Evolutionary conservation across 2,329 filamentous ascomycete genomes (phyloP).

Genomic region (Zopfia rhizophila): DNA sequence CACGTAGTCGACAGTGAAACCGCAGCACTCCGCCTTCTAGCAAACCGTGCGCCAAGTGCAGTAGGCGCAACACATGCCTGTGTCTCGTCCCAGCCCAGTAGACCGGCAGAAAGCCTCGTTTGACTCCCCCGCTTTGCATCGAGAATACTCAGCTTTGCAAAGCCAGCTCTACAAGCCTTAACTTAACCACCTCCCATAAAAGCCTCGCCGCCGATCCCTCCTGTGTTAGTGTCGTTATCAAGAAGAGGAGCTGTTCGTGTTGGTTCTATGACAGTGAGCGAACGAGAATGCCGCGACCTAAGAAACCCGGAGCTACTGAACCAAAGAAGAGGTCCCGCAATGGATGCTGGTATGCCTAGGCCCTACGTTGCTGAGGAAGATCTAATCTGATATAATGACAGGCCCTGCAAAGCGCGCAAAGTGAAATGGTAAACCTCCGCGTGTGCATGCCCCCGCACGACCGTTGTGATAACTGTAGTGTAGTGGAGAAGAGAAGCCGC

Average conservation of each 20-base stretch:
- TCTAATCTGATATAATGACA: slow-evolving; percentile 47
- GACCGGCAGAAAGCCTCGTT: slow-evolving; percentile 14
- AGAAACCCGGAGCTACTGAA: slow-evolving; percentile 70
- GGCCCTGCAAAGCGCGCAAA: slow-evolving; percentile 83
- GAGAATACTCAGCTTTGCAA: slow-evolving; percentile 5
- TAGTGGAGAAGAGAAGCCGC: slow-evolving; percentile 78
- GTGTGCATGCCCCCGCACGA: neutral
- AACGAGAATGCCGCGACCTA: slow-evolving; percentile 70
- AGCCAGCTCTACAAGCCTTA: slow-evolving; percentile 12
- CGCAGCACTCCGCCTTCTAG: slow-evolving; percentile 1
- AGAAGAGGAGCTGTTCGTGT: slow-evolving; percentile 8
- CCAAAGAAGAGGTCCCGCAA: slow-evolving; percentile 74
- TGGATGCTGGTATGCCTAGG: slow-evolving; percentile 69
- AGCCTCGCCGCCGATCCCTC: slow-evolving; percentile 18
- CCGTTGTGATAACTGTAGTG: slow-evolving; percentile 27
- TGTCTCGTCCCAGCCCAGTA: slow-evolving; percentile 16
- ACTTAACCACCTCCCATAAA: slow-evolving; percentile 19
- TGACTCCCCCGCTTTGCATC: slow-evolving; percentile 23
- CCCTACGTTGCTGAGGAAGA: slow-evolving; percentile 1
- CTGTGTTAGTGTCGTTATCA: neutral
- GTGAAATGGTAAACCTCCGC: slow-evolving; percentile 71
- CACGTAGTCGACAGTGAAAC: too few species aligned
- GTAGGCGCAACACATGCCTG: slow-evolving; percentile 11
- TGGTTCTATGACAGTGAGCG: neutral
- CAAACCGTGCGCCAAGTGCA: neutral